Conservation (phyloP, 805 yeast genomes). For the Schwanniomyces vanrijiae region DNA sequence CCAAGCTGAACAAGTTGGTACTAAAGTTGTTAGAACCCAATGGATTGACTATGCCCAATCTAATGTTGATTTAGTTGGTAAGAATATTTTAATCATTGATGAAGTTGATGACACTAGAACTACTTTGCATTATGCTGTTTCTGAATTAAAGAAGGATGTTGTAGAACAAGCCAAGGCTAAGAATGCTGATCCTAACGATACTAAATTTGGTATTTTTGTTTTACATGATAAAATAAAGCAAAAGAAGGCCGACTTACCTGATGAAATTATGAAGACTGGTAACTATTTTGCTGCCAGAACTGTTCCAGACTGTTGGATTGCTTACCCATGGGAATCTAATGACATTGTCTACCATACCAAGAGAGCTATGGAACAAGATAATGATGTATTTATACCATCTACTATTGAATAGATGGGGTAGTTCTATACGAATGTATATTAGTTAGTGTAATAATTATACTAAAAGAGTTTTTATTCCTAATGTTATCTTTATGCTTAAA, state of each 20-base stretch:
- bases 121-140: constrained; percentile 75
- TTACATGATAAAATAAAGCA: constrained; percentile 74
- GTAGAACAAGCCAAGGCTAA: constrained; percentile 56
- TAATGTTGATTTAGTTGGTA: constrained; percentile 61
- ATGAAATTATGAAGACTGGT: constrained; percentile 56
- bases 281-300: constrained; percentile 72
- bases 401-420: constrained; percentile 8
- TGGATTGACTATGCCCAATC: constrained; percentile 79
- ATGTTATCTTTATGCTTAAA: background rate
- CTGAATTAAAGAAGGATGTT: constrained; percentile 73
- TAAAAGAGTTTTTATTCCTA: background rate
- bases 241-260: constrained; percentile 71
- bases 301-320: constrained; percentile 81
- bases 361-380: constrained; percentile 73
- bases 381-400: constrained; percentile 53
- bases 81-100: constrained; percentile 71
- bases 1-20: constrained; percentile 54
- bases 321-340: constrained; percentile 83
- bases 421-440: constrained; percentile 1
- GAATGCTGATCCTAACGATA: constrained; percentile 46
- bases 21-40: constrained; percentile 72
- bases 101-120: constrained; percentile 89
- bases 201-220: constrained; percentile 74
- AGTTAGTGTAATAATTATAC: background rate
- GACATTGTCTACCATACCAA: constrained; percentile 74